Percentiles rank a stretch among this genome's conserved stretches.
phyloP scores from a whole-genome alignment of 805 yeast species.

The Sporopachydermia lactativora region DNA sequence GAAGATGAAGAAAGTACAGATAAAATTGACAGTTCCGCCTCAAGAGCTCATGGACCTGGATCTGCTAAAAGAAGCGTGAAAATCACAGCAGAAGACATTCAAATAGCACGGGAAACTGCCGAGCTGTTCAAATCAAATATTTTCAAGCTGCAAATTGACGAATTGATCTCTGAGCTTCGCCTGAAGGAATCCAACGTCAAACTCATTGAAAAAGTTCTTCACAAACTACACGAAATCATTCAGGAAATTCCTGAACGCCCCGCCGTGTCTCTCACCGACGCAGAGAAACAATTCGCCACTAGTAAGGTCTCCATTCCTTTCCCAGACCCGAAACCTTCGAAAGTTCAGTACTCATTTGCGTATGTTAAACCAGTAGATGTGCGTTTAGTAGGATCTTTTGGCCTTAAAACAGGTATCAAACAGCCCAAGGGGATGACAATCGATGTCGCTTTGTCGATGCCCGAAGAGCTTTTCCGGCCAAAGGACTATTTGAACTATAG shows the following conservation, averaged over 20 bases:
- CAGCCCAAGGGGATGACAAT: conserved; percentile 52
- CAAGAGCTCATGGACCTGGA: conserved; percentile 4
- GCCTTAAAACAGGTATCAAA: conserved; percentile 67
- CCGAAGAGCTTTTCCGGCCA: conserved; percentile 54
- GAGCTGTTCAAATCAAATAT: conserved; percentile 91
- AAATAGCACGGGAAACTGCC: conserved; percentile 84
- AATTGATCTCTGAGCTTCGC: conserved; percentile 65
- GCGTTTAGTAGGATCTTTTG: conserved; percentile 79
- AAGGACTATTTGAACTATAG: conserved; percentile 88
- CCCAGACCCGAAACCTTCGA: conserved; percentile 76
- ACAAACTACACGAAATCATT: conserved; percentile 54
- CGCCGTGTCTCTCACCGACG: conserved; percentile 40
- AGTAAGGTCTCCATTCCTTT: conserved; percentile 60
- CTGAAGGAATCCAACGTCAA: conserved; percentile 55
- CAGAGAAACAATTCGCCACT: conserved; percentile 35
- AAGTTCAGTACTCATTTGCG: conserved; percentile 56
- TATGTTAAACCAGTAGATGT: conserved; percentile 60
- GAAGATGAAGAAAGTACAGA: conserved; percentile 10
- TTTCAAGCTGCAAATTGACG: conserved; percentile 91
- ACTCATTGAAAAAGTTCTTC: conserved; percentile 61
- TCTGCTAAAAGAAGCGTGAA: conserved; percentile 4
- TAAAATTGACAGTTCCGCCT: not conserved
- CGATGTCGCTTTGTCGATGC: conserved; percentile 79
- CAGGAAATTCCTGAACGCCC: conserved; percentile 46
- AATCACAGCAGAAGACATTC: conserved; percentile 63